Evolutionary conservation across 805 yeast species (phyloP).

Genomic region (Blastobotrys parvus): DNA sequence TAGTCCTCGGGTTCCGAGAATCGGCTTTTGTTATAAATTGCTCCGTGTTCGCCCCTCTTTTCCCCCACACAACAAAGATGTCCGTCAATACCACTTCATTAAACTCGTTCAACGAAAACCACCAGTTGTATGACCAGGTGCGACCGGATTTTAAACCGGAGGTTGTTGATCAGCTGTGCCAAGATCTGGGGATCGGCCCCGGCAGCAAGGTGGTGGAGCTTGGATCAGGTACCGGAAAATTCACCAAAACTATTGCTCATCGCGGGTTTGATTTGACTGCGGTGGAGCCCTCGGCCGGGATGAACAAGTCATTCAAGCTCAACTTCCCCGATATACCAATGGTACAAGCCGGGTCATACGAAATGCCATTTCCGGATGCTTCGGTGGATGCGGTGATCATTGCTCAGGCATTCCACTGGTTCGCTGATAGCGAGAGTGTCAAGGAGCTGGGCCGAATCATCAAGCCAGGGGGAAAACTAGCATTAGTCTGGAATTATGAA

Average conservation of each 20-base stretch:
- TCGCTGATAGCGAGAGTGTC: constrained; percentile 41
- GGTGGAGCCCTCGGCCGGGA: constrained; percentile 52
- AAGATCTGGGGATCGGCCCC: constrained; percentile 28
- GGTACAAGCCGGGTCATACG: constrained; percentile 36
- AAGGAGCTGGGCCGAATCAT: constrained; percentile 45
- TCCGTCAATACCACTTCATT: constrained; percentile 34
- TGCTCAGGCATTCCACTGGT: constrained; percentile 66
- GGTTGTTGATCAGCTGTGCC: constrained; percentile 38
- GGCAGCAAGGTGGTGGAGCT: constrained; percentile 37
- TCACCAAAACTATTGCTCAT: constrained; percentile 38
- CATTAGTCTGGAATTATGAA: constrained; percentile 55
- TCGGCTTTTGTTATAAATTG: too few species aligned
- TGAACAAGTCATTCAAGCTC: constrained; percentile 39
- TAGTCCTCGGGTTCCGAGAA: too few species aligned
- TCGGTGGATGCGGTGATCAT: constrained; percentile 42
- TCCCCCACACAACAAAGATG: too few species aligned
- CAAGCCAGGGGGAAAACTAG: constrained; percentile 42
- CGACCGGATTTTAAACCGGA: constrained; percentile 42
- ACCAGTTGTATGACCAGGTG: constrained; percentile 40
- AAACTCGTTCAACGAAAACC: constrained; percentile 45
- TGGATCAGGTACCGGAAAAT: constrained; percentile 61
- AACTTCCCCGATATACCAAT: constrained; percentile 39
- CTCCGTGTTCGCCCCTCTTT: too few species aligned
- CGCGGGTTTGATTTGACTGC: constrained; percentile 37
- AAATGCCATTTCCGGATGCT: constrained; percentile 37